Base-by-base conservation (phyloP, 768 basidiomycete species). In the Rhodotorula kratochvilovae region DNA sequence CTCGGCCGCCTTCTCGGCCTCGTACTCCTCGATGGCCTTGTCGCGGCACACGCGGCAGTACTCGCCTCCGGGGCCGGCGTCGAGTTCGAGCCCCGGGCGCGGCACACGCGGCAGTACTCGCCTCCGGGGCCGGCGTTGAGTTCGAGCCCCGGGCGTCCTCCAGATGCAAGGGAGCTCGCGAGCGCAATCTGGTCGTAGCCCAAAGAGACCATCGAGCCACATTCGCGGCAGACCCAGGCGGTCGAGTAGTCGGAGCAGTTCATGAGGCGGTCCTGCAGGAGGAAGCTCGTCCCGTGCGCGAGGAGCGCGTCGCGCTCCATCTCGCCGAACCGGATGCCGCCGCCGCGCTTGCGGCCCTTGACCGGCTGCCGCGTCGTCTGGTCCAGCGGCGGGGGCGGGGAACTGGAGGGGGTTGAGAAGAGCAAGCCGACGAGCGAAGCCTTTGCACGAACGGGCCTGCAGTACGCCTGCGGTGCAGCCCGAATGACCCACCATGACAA, bases 181-280 rank as follows among this genome's bases (percentile, higher is more conserved):
- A 90, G 83, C 70, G 83, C 86, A 78, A 88, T 84, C 79, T 96
- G 91, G 72, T 98, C 94, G 81, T 95, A 98, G 33, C 96, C 96
- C 63, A 99, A 84, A 16, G 94, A 93, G 76, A 98, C 91, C 64
- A 99, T 84, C 79, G 91, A 93, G 27, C 96, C 96, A 79, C 96
- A 99, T 4, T 88, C 90, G 63, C 96, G 86, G 81, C 96, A 99
- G 19, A 98, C 94, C 96, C 96, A 99, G 7, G 96, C 91, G 0
- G 93, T 98, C 36, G 96, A 97, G 81, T 98, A 99, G 81, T 99
- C 96, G 36, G 95, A 98, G 80, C 96, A 99, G 82, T 99, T 99
- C 96, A 99, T 98, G 79, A 99, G 83, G 67, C 96, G 86, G 82
- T 99, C 96, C 84, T 99, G 96, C 33, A 99, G 86, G 51, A 99